These are phyloP conservation scores for Phlebiopsis flavidoalba DNA, from an alignment of 768 basidiomycete genomes.

Conservation along the genomic window DNA sequence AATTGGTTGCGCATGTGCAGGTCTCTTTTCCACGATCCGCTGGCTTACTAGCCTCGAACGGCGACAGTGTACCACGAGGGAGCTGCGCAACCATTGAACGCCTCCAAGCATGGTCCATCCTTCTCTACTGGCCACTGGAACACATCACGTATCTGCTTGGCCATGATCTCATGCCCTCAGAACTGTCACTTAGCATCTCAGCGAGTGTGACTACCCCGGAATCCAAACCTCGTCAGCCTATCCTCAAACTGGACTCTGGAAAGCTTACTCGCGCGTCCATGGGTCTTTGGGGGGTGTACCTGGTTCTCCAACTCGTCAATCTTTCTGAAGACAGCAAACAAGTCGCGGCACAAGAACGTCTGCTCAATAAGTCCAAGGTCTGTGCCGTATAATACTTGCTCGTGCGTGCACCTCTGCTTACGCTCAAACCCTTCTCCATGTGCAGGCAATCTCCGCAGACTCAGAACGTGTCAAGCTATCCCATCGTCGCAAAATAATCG, in stretches of 20 bases:
- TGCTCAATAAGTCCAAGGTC: constrained; percentile 54
- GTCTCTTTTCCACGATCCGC: constrained; percentile 72
- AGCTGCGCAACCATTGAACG: constrained; percentile 73
- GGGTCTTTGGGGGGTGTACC: constrained; percentile 79
- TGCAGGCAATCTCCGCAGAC: constrained; percentile 32
- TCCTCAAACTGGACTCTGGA: constrained; percentile 39
- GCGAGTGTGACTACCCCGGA: constrained; percentile 13
- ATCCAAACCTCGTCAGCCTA: constrained; percentile 21
- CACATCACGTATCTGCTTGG: constrained; percentile 65
- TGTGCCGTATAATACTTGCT: constrained; percentile 8
- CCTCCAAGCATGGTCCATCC: constrained; percentile 73
- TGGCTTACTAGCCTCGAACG: constrained; percentile 77
- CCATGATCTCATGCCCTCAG: constrained; percentile 54
- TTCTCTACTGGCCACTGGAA: constrained; percentile 76
- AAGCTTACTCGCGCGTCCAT: constrained; percentile 64
- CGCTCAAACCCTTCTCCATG: neutral
- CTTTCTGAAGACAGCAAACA: constrained; percentile 63
- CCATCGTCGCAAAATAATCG: constrained; percentile 60
- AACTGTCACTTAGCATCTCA: constrained; percentile 40
- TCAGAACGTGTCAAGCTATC: constrained; percentile 51
- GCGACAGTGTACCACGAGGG: constrained; percentile 63
- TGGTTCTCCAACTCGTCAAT: constrained; percentile 72
- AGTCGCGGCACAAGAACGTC: constrained; percentile 47
- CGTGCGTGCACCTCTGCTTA: neutral
- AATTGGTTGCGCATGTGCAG: constrained; percentile 28